Evolutionary conservation across 495 filamentous ascomycete genomes (phyloP), one percentile per base, ranked within the genome.

Genomic region (Podospora pseudocomata): DNA sequence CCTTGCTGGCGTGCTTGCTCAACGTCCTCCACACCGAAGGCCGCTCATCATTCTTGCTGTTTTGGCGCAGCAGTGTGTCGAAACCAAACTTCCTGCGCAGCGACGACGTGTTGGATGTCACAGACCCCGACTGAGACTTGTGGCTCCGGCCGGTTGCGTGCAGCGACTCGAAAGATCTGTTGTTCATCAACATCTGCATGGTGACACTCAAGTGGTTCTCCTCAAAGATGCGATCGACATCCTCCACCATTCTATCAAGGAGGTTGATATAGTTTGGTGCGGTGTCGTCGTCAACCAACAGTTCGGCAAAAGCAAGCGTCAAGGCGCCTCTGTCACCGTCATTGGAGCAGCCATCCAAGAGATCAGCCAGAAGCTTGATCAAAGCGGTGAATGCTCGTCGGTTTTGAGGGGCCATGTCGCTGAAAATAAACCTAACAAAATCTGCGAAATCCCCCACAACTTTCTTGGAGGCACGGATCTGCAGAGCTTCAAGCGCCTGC

Each of bases 271-370:
- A 95, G 60, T 94, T 86, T 67, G 91, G 89, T 9, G 94, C 87
- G 70, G 87, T 88, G 11, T 89, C 90, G 68, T 94, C 88, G 53
- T 88, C 84, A 4, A 93, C 89, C 13, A 99, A 82, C 61, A 97
- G 82, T 72, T 97, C 95, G 1, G 94, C 89, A 80, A 99, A 97
- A 16, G 92, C 92, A 30, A 91, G 89, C 2, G 92, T 97, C 72
- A 99, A 78, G 60, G 92, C 91, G 30, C 95, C 95, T 44, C 94
- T 87, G 75, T 97, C 94, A 60, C 92, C 92, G 73, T 97, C 95
- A 76, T 95, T 97, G 13, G 90, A 91, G 69, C 94, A 96, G n/a
- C 92, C 94, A 68, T 97, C 94, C 15, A 97, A 86, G 18, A 99
- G 84, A 72, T 97, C 93, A 2, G 91, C 89, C 27, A 99, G 86